Evolutionary conservation across 768 basidiomycete species (phyloP), one percentile per base, ranked within the genome.

Genomic region (Lentinula raphanica): DNA sequence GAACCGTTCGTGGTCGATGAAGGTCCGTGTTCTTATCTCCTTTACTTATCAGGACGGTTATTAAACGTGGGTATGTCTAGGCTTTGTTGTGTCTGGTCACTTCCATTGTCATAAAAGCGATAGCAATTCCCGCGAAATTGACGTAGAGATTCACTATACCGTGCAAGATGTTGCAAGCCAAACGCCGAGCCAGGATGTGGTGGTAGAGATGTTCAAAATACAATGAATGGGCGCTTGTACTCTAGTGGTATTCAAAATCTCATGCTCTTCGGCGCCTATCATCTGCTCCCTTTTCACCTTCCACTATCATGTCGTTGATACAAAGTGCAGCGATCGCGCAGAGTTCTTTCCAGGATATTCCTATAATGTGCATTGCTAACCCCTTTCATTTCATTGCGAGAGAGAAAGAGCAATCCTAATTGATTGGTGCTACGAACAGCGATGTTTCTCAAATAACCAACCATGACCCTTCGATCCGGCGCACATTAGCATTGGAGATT

Each of bases 31-130:
- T 15, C 23, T n/a, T 25, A 48, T 6, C 23, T 49, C 17, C 15
- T 36, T 28, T 23, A 31, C 21, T 8, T 51, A 9, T 25, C 17
- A 32, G 38, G 15, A 32, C 25, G 15, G n/a, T n/a, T n/a, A 15
- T 12, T 61, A 5, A 19, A 61, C 51, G 44, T 13, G 46, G 46
- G 44, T 51, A 35, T 49, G 32, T 27, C 3, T 62, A 94, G 94
- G 90, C 17, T 84, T 88, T 2, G 69, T 79, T 25, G 85, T 98
- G 23, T 69, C 77, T 5, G 96, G 96, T 2, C 81, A 72, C n/a
- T 95, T 98, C 77, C 80, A 83, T 64, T 92, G 91, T 66, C 79
- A 78, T 61, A 98, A 98, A 76, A 90, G 84, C 66, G 73, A 78
- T 32, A 76, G 72, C 3, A 98, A 98, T 69, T 86, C 90, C 39